Base-by-base conservation (phyloP, 306 rosid genomes). In the Prunus salicina region DNA sequence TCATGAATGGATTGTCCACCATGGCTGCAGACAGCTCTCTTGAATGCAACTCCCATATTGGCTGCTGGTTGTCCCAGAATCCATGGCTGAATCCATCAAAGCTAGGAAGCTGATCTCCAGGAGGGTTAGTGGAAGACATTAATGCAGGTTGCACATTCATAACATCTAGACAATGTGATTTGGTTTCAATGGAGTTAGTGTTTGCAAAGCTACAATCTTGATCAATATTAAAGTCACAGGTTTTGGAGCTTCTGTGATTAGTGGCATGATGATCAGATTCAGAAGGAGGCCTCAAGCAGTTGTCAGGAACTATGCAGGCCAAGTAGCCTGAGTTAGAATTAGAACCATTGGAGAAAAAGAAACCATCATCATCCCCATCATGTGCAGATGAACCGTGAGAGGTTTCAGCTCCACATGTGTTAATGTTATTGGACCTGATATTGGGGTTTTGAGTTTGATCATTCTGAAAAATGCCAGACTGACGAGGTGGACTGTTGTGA, bases 281-380 rank as follows among this genome's bases (percentile, higher is more conserved):
- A 19, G 90, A 74, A 76, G 89, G 80, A 63, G 92, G 95, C 67
- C 86, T 91, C 81, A 96, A 84, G 80, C 98, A 96, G 56, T 83
- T 87, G 70, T 91, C 98, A 83, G 99, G 98, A 67, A 96, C 99
- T 13, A 96, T 91, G 88, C 97, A 96, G 76, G 91, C 93, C 81
- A 96, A 86, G 72, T 96, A 96, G 45, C 99, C 99, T 2, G 97
- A 91, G 88, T 92, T 96, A 16, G 66, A 53, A 62, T 78, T 55
- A 12, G 85, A 80, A 79, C 84, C 83, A 69, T 28, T 78, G 20
- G 93, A 80, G 81, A 89, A 91, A 76, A 89, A 92, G 86, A 89
- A 88, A 60, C 61, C 60, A 2, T 88, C 83, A 69, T 83, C 69
- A 69, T 69, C 78, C 28, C 24, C 38, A 13, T 61, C n/a, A 71